Evolutionary conservation across 2,329 filamentous ascomycete genomes (phyloP).

Genomic region (Pseudogymnoascus sp.): DNA sequence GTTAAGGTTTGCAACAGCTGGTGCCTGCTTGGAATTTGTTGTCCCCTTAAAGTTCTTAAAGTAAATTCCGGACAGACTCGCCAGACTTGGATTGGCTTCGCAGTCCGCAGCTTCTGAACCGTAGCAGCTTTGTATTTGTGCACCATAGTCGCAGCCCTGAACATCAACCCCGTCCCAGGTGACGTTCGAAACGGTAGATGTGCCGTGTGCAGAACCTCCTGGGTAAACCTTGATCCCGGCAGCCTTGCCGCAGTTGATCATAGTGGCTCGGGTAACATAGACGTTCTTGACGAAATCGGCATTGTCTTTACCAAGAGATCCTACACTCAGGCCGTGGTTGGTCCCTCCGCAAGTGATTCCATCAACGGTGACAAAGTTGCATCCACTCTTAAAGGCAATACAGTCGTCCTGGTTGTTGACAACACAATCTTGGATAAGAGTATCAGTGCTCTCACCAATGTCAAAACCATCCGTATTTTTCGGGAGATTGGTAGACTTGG

Average conservation of each 20-base stretch:
- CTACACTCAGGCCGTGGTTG: slow-evolving; percentile 39
- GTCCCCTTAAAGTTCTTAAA: slow-evolving; percentile 34
- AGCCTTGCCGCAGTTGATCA: slow-evolving; percentile 37
- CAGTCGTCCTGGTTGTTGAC: slow-evolving; percentile 55
- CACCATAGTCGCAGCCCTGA: slow-evolving; percentile 34
- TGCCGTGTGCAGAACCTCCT: slow-evolving; percentile 30
- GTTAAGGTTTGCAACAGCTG: slow-evolving; percentile 31
- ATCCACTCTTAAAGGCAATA: slow-evolving; percentile 41
- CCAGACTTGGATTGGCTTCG: slow-evolving; percentile 28
- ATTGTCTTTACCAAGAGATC: slow-evolving; percentile 38
- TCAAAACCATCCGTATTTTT: slow-evolving; percentile 51
- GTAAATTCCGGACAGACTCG: slow-evolving; percentile 29
- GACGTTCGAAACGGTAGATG: slow-evolving; percentile 35
- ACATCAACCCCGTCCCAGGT: slow-evolving; percentile 34
- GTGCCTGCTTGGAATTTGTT: slow-evolving; percentile 32
- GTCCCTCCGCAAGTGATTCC: slow-evolving; percentile 38
- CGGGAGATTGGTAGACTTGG: slow-evolving; percentile 32
- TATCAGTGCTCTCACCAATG: slow-evolving; percentile 37
- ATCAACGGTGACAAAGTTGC: slow-evolving; percentile 36
- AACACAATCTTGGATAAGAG: slow-evolving; percentile 43
- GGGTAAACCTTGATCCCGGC: slow-evolving; percentile 41
- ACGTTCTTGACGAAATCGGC: slow-evolving; percentile 37
- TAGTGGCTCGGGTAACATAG: slow-evolving; percentile 33
- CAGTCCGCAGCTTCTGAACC: slow-evolving; percentile 32
- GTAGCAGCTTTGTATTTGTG: slow-evolving; percentile 40